Conservation (phyloP, 805 yeast species). For the Debaryomyces prosopidis region DNA sequence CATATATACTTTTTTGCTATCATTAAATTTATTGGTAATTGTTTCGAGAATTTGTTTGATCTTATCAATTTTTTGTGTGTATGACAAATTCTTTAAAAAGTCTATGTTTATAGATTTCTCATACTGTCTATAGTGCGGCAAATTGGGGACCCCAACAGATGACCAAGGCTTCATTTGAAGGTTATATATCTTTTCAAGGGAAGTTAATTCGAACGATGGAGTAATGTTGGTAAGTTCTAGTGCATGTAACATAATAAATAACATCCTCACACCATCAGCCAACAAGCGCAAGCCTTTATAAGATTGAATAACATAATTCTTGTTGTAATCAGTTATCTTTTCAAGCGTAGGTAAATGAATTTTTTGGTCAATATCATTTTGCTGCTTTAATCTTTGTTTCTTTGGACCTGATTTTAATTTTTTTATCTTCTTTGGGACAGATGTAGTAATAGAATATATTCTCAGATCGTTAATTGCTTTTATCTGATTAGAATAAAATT, state of each 20-base stretch:
- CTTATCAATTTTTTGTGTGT: conserved; percentile 1
- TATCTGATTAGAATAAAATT: conserved; percentile 46
- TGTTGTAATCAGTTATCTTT: conserved; percentile 21
- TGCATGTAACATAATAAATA: conserved; percentile 17
- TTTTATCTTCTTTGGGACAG: conserved; percentile 42
- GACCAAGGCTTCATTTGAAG: conserved; percentile 79
- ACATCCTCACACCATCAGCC: conserved; percentile 19
- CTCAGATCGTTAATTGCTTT: conserved; percentile 31
- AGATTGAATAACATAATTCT: conserved; percentile 17
- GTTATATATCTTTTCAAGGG: conserved; percentile 17
- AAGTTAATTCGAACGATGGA: conserved; percentile 14
- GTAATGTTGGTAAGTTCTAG: conserved; percentile 19
- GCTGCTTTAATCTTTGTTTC: conserved; percentile 34
- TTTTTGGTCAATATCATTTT: conserved; percentile 32
- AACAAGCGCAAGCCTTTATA: conserved; percentile 17
- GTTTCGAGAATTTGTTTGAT: conserved; percentile 7
- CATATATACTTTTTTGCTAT: conserved; percentile 5
- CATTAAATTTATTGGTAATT: conserved; percentile 7
- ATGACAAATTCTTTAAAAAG: conserved; percentile 2
- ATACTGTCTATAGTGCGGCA: conserved; percentile 52
- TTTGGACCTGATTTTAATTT: conserved; percentile 53
- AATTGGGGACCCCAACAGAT: conserved; percentile 73
- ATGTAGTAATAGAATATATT: conserved; percentile 31
- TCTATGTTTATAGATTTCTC: conserved; percentile 13
- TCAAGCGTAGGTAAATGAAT: conserved; percentile 37